Evolutionary conservation across 2,329 filamentous ascomycete species (phyloP), one percentile per base, ranked within the genome.

Genomic region (Talaromyces sp.): DNA sequence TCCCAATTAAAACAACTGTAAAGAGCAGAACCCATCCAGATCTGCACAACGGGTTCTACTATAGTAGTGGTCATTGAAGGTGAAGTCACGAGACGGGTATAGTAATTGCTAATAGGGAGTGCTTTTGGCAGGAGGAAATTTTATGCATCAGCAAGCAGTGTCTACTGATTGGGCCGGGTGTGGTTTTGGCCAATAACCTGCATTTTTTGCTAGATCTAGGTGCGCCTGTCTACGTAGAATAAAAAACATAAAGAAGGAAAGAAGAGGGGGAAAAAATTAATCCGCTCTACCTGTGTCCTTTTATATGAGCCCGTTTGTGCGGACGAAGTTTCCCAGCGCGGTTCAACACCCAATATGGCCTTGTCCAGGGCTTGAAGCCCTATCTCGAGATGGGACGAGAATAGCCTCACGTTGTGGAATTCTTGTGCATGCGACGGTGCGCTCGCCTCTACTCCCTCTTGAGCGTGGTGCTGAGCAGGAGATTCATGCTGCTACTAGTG

Each of bases 381-480:
- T 41, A n/a, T 41, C 13, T 41, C 15, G 37, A 41, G 37, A 41
- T 41, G 13, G 15, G 15, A 41, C 15, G 37, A 7, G 37, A 41
- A 41, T 17, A 41, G 15, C 15, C 37, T 41, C 37, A n/a, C 15
- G 37, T 41, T 81, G 83, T 37, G 83, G 83, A 1, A 83, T 84
- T 39, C 67, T 84, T 13, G 73, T 77, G 13, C 81, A 85, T 60
- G 82, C 82, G 11, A 84, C 82, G 2, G 82, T 84, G 3, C 73
- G 82, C n/a, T 82, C 82, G 8, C 81, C 80, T 27, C 66, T 84
- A n/a, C 61, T 83, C 67, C 82, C 68, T 13, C 66, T 69, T 33
- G 67, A 67, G 61, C 13, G 39, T 37, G 67, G 68, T 3, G 68
- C 68, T 3, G 67, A 69, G 39, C 37, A 69, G 19, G 67, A 69